phyloP scores from a whole-genome alignment of 2,329 filamentous ascomycete species.

The Colletotrichum liriopes region DNA sequence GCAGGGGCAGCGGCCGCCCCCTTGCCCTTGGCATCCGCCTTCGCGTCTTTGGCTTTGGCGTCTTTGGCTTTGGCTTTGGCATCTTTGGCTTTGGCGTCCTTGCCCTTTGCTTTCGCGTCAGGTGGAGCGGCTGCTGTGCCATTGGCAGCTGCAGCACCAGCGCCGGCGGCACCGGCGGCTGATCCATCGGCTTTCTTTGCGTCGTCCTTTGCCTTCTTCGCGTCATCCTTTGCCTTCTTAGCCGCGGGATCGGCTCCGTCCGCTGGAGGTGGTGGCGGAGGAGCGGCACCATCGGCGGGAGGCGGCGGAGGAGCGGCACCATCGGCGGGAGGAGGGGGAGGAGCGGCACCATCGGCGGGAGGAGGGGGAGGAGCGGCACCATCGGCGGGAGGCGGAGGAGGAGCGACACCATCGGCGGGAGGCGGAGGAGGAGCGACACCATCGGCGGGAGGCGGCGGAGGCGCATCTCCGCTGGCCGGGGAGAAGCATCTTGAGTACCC shows the following conservation, averaged over 20 bases:
- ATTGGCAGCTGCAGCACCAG: slow-evolving; percentile 18
- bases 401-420: slow-evolving; percentile 2
- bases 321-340: no score
- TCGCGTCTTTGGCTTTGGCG: slow-evolving; percentile 12
- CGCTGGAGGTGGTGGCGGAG: slow-evolving; percentile 10
- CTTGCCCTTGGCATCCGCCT: slow-evolving; percentile 9
- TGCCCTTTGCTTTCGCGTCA: background rate
- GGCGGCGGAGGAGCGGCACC: no score
- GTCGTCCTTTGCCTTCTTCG: slow-evolving; percentile 15
- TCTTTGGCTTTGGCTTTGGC: no score
- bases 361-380: slow-evolving; percentile 3
- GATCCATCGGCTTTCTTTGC: slow-evolving; percentile 24
- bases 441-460: slow-evolving; percentile 16
- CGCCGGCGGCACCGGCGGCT: slow-evolving; percentile 19
- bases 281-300: no score
- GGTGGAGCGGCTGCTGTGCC: slow-evolving; percentile 10
- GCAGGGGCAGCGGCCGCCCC: background rate
- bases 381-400: background rate
- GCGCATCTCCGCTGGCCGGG: background rate
- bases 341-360: background rate
- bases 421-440: background rate
- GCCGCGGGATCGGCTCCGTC: background rate
- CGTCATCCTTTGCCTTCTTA: slow-evolving; percentile 21
- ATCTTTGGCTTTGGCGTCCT: slow-evolving; percentile 2
- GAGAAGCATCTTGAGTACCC: background rate